These are phyloP conservation scores for Pseudogymnoascus sp. DNA, from an alignment of 2,329 filamentous ascomycete genomes.

Conservation along the genomic window DNA sequence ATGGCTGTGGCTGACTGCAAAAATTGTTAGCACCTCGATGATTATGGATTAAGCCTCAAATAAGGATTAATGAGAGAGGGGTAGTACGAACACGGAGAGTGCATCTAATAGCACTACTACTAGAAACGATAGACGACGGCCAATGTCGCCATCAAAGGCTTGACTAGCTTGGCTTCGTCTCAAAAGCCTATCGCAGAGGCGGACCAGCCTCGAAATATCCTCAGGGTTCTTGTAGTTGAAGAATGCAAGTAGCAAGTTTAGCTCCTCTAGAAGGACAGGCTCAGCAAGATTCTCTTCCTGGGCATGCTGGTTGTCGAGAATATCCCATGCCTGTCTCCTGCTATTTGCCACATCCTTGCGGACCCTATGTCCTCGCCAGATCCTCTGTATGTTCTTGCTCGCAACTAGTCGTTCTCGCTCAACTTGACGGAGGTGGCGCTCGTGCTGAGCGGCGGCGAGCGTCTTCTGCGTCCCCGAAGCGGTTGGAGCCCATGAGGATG, in stretches of 20 bases:
- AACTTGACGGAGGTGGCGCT: constrained; percentile 69
- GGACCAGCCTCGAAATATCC: constrained; percentile 41
- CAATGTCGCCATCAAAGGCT: background rate
- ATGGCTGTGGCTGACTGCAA: background rate
- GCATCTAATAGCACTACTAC: background rate
- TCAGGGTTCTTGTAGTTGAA: constrained; percentile 37
- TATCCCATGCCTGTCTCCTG: constrained; percentile 57
- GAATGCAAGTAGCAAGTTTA: constrained; percentile 42
- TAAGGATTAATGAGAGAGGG: background rate
- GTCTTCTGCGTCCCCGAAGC: constrained; percentile 64
- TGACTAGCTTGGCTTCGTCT: constrained; percentile 10
- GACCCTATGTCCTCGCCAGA: constrained; percentile 70
- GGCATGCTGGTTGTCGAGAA: constrained; percentile 38
- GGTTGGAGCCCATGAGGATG: constrained; percentile 48
- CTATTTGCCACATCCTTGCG: constrained; percentile 49
- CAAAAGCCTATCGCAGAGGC: constrained; percentile 38
- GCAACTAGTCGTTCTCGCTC: constrained; percentile 73
- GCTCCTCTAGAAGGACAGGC: constrained; percentile 33
- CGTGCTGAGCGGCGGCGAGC: constrained; percentile 77
- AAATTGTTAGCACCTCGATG: background rate
- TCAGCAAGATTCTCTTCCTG: constrained; percentile 24
- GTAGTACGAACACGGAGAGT: background rate
- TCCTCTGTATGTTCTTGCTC: constrained; percentile 63
- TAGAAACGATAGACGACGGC: background rate
- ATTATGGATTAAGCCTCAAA: background rate